Percentiles rank a stretch among this genome's conserved stretches.
Conservation (phyloP, 1,284 basidiomycete species). For the Malassezia pachydermatis region DNA sequence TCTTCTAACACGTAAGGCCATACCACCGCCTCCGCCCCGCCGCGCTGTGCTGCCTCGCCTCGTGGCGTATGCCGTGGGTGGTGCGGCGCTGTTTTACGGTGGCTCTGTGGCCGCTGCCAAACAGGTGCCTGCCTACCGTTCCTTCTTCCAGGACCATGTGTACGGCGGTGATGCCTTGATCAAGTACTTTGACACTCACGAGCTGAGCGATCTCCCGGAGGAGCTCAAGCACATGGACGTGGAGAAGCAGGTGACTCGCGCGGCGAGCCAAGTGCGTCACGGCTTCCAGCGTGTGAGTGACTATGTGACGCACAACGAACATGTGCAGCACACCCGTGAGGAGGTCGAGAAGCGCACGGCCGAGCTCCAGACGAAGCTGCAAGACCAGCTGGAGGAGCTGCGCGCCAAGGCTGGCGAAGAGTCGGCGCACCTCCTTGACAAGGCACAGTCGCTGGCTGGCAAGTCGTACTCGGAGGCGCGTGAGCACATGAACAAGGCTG, state of each 20-base stretch:
- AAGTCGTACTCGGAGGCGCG: conserved; percentile 17
- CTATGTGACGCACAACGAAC: conserved; percentile 27
- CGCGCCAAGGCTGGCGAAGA: conserved; percentile 39
- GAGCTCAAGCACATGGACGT: conserved; percentile 27
- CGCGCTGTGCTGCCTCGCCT: conserved; percentile 24
- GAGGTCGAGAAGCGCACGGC: conserved; percentile 23
- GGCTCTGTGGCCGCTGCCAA: conserved; percentile 33
- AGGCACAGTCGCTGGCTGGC: conserved; percentile 27
- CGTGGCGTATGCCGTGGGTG: conserved; percentile 25
- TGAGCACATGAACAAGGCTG: conserved; percentile 20
- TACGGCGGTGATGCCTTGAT: conserved; percentile 62
- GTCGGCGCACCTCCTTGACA: conserved; percentile 11
- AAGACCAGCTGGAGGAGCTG: conserved; percentile 40
- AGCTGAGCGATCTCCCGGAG: conserved; percentile 19
- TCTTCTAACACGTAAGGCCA: too few species aligned
- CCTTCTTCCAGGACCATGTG: conserved; percentile 68
- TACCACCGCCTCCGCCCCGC: conserved; percentile 6
- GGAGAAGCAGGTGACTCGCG: conserved; percentile 54
- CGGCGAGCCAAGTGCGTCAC: conserved; percentile 54
- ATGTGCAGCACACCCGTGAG: conserved; percentile 28
- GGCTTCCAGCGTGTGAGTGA: conserved; percentile 41
- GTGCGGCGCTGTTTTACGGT: conserved; percentile 40
- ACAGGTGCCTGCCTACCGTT: conserved; percentile 51
- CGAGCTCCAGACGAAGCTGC: conserved; percentile 23
- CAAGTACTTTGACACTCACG: conserved; percentile 36